Base-by-base conservation (phyloP, 148 eudicot genomes). In the Fagopyrum homotropicum region DNA sequence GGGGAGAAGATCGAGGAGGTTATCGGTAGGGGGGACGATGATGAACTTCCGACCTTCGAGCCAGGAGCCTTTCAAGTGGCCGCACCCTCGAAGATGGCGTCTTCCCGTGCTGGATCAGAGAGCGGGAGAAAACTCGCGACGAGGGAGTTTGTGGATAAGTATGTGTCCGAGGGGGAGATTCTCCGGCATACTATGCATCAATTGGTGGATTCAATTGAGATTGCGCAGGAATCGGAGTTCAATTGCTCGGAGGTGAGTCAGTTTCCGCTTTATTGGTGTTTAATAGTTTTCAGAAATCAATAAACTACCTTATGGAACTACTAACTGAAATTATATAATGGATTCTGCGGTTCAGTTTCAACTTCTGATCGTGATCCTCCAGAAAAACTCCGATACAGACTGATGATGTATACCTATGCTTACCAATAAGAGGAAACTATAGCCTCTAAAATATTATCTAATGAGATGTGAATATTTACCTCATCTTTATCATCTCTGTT, bases 1-100 rank as follows among this genome's bases (percentile, higher is more conserved):
- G 98, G 98, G 7, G 98, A 95, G 87, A 83, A 61, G 12, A 79
- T 95, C 75, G 88, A 87, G 76, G 85, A 75, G 43, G 98, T 95
- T 57, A 85, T 89, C 15, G 98, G 98, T 0, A 79, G 98, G 73
- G 64, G 73, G 10, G 98, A 95, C 75, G 92, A 89, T 2, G 98
- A 88, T 4, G 98, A 95, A 70, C 55, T 95, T 10, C 98, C 98
- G 8, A 79, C 6, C 12, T 95, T 90, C 59, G 85, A 82, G 15
- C 43, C 72, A 0, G 96, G 98, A 15, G 92, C 98, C 45, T 95
- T 95, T 73, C 86, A 85, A 73, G 57, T 89, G 22, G 78, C 57
- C 55, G 83, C 70, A n/a, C 26, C 11, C 30, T 19, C 10, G 9
- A 59, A 59, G 35, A 19, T 2, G 14, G 66, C 9, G 17, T 43